Base-by-base conservation (phyloP, 352 stramenopile genomes). In the Aphanomyces astaci region DNA sequence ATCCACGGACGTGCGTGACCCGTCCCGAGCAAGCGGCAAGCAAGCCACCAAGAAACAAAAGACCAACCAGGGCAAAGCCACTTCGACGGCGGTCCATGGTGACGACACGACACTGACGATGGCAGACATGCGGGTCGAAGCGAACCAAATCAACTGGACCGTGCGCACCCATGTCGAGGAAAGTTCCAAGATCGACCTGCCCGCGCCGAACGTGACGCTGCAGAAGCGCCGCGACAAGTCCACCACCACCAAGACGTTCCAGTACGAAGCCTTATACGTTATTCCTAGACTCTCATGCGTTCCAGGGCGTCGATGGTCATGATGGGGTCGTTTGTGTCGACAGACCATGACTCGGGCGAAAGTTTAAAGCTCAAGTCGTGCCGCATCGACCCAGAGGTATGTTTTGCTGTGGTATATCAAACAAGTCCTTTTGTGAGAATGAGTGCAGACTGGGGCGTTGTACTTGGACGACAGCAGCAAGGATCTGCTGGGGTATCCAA, bases 281-380 rank as follows among this genome's bases (percentile, higher is more conserved):
- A 25, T 2, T 13, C 49, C 27, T 72, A 19, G 48, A 36, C 25
- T 54, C 36, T 60, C n/a, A n/a, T 46, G 19, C 27, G 69, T 28
- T 63, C 17, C 40, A 87, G 79, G 36, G 86, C 86, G 9, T 85
- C 84, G 0, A 89, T 94, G 39, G 80, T 84, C 27, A 52, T 94
- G 10, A 92, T 92, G 86, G 82, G 84, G 0, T 92, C 84, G 24
- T 73, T 94, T 13, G 76, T 91, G 11, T 84, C 84, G 0, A 82
- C 88, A 49, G 84, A 92, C 52, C 72, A 80, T 22, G 84, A 92
- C 57, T 81, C 91, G 36, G 86, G 86, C 52, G 84, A 94, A 64
- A 88, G 81, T 25, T 92, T 92, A 74, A 94, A 92, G 78, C 70
- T 94, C 43, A 66, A 89, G 71, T 92, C 82, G 71, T 94, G 86